These are phyloP conservation scores for Sphaerulina populicola DNA, from an alignment of 2,329 filamentous ascomycete genomes.

Conservation along the genomic window DNA sequence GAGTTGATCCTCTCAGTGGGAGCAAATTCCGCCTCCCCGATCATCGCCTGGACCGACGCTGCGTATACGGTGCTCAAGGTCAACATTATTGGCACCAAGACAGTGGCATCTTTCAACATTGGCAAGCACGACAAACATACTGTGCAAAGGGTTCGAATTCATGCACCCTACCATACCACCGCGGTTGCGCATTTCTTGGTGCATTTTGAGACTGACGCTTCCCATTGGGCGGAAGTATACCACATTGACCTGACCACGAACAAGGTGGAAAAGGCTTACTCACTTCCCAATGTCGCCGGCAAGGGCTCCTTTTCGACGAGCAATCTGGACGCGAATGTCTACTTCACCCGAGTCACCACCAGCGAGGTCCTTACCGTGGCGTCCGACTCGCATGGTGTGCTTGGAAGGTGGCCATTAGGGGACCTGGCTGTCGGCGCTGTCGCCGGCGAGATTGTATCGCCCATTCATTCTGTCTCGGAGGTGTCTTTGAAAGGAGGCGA, in stretches of 20 bases:
- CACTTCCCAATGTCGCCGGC: slow-evolving; percentile 62
- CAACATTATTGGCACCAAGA: slow-evolving; percentile 55
- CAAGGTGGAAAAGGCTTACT: slow-evolving; percentile 67
- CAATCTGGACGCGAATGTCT: slow-evolving; percentile 70
- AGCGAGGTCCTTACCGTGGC: slow-evolving; percentile 67
- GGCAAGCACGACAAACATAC: slow-evolving; percentile 31
- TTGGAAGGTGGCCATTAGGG: slow-evolving; percentile 64
- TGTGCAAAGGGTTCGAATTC: slow-evolving; percentile 52
- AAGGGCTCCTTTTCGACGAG: slow-evolving; percentile 70
- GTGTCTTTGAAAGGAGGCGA: slow-evolving; percentile 63
- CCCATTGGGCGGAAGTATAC: slow-evolving; percentile 77
- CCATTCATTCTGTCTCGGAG: slow-evolving; percentile 68
- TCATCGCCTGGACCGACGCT: slow-evolving; percentile 67
- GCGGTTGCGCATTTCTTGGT: slow-evolving; percentile 77
- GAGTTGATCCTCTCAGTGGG: slow-evolving; percentile 66
- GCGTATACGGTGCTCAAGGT: slow-evolving; percentile 56
- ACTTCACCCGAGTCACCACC: slow-evolving; percentile 73
- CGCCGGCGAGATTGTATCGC: slow-evolving; percentile 25
- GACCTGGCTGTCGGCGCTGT: slow-evolving; percentile 25
- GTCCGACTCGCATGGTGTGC: slow-evolving; percentile 64
- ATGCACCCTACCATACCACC: slow-evolving; percentile 64
- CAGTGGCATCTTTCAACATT: slow-evolving; percentile 38
- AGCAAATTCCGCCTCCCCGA: slow-evolving; percentile 63
- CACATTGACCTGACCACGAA: slow-evolving; percentile 66
- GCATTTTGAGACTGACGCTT: slow-evolving; percentile 61